Evolutionary conservation across 306 rosid species (phyloP).

Genomic region (Prunus kanzakura): DNA sequence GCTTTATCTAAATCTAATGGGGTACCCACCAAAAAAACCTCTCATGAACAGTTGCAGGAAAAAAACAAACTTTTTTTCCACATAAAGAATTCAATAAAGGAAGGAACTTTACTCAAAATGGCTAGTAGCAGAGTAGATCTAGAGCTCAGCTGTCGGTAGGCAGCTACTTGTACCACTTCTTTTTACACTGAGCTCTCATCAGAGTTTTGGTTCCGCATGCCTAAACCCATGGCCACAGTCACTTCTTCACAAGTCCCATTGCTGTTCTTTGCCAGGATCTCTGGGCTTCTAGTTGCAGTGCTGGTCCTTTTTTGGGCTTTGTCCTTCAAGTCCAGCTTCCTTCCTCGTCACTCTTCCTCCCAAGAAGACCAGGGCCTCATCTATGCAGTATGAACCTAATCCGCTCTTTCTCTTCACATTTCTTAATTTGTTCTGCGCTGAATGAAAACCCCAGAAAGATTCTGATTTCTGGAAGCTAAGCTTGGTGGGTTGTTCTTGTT

Average conservation of each 20-base stretch:
- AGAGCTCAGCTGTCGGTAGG: constrained; percentile 34
- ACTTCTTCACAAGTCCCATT: constrained; percentile 34
- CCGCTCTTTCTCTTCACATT: not conserved
- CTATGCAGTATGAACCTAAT: constrained; percentile 42
- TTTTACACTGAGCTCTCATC: not conserved
- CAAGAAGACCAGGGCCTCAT: constrained; percentile 35
- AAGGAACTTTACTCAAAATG: not conserved
- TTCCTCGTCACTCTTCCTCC: constrained; percentile 38
- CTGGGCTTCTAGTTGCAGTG: constrained; percentile 51
- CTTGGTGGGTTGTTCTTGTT: not conserved
- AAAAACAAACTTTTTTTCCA: not conserved
- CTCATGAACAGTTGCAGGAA: no score
- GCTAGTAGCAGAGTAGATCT: constrained; percentile 12
- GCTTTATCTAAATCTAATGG: no score
- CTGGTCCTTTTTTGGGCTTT: constrained; percentile 70
- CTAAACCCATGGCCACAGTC: constrained; percentile 40
- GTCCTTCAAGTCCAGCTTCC: constrained; percentile 69
- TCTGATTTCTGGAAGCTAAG: not conserved
- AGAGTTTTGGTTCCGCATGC: constrained; percentile 3
- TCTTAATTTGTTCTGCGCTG: not conserved
- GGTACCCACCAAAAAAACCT: no score
- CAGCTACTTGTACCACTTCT: not conserved
- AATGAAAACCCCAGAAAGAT: not conserved
- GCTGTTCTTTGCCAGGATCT: constrained; percentile 58
- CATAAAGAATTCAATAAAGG: not conserved